Evolutionary conservation across 805 yeast species (phyloP).

Genomic region (Babjeviella inositovora): DNA sequence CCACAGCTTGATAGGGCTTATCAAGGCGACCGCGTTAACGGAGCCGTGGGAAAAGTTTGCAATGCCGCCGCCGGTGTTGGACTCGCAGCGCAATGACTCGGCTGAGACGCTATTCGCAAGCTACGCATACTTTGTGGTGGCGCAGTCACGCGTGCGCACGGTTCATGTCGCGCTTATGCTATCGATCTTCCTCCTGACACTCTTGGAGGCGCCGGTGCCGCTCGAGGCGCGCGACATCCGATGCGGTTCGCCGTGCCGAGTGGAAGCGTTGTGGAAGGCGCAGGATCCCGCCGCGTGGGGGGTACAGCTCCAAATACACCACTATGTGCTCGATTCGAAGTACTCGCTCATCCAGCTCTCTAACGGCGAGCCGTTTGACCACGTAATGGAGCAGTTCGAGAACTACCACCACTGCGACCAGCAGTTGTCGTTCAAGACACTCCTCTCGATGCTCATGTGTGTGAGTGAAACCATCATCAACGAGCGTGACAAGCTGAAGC

Average conservation of each 20-base stretch:
- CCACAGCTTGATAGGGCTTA: conserved; percentile 35
- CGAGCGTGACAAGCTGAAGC: conserved; percentile 22
- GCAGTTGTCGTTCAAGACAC: conserved; percentile 27
- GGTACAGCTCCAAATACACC: conserved; percentile 13
- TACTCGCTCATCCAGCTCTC: conserved; percentile 37
- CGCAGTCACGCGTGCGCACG: conserved; percentile 40
- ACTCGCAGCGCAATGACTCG: conserved; percentile 7
- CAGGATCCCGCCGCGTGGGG: conserved; percentile 36
- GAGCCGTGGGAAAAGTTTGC: conserved; percentile 28
- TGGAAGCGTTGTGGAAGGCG: conserved; percentile 46
- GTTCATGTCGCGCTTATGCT: conserved; percentile 32
- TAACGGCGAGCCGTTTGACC: conserved; percentile 33
- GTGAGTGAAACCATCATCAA: conserved; percentile 50
- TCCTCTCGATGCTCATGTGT: conserved; percentile 41
- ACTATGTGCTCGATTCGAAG: conserved; percentile 31
- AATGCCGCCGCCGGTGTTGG: conserved; percentile 19
- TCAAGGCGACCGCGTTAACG: conserved; percentile 33
- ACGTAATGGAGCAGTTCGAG: too few species aligned
- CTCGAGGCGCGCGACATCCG: conserved; percentile 25
- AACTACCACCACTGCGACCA: conserved; percentile 24
- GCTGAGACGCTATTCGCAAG: conserved; percentile 16
- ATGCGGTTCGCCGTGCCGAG: conserved; percentile 49
- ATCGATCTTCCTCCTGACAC: conserved; percentile 25
- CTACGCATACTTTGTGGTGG: conserved; percentile 33
- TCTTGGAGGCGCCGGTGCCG: conserved; percentile 23